Percentiles rank a stretch among this genome's conserved stretches.
These are phyloP conservation scores for Trifolium fragiferum DNA, from an alignment of 306 rosid genomes.

Conservation along the genomic window DNA sequence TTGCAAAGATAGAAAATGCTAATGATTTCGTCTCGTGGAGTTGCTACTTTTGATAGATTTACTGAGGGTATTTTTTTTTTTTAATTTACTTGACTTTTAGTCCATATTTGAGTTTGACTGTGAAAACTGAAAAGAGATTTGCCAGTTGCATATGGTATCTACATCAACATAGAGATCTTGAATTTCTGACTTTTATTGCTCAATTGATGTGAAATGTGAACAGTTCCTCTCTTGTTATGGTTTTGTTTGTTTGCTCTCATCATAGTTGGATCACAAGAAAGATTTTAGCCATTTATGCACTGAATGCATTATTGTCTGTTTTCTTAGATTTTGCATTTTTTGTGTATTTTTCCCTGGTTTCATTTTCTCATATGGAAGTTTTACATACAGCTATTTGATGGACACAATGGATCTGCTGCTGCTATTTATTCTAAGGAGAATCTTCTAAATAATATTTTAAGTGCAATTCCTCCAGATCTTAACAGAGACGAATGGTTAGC, in stretches of 20 bases:
- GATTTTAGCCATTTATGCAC: constrained; percentile 18
- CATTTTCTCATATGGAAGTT: constrained; percentile 47
- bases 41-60: constrained; percentile 31
- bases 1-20: constrained; percentile 21
- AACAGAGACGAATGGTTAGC: constrained; percentile 96
- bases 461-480: constrained; percentile 87
- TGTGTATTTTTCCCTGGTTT: constrained; percentile 13
- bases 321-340: constrained; percentile 14
- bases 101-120: constrained; percentile 18
- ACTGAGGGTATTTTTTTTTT: constrained; percentile 5
- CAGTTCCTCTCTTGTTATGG: constrained; percentile 3
- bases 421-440: constrained; percentile 95
- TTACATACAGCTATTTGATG: constrained; percentile 85
- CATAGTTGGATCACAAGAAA: constrained; percentile 22
- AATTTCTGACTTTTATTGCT: constrained; percentile 9
- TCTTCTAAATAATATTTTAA: constrained; percentile 77
- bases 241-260: constrained; percentile 9
- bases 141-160: constrained; percentile 24
- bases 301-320: not conserved
- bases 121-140: not conserved
- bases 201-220: constrained; percentile 31
- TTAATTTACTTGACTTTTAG: constrained; percentile 22
- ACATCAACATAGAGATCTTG: constrained; percentile 27
- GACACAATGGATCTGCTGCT: constrained; percentile 99
- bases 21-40: constrained; percentile 20